Evolutionary conservation across 345 rosid species (phyloP), one percentile per base, ranked within the genome.

Genomic region (Euphorbia pulcherrima): DNA sequence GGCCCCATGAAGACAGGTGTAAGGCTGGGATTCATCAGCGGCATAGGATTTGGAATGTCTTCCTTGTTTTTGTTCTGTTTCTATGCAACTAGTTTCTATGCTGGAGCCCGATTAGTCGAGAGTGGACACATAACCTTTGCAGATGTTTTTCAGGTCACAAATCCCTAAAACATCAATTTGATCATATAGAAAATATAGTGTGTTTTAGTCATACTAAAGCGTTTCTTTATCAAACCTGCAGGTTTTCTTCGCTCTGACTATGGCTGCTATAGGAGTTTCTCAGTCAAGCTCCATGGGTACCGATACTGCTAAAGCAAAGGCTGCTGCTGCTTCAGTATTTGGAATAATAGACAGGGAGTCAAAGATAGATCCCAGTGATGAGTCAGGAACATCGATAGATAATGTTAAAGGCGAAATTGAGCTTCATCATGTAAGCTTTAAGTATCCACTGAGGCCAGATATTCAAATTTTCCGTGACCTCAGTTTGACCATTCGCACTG

Each of bases 311-410:
- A 80, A 77, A 65, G 82, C 79, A 1, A 75, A 65, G 69, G 67
- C 67, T 57, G 75, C 83, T 29, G 71, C 75, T 41, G 73, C 82
- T 64, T 83, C 86, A 5, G 74, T 83, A n/a, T 83, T 80, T 53
- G 71, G 68, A 50, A 70, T 80, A 37, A 71, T 83, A 46, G 82
- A 83, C 71, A 35, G 77, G 63, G 62, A 68, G 62, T 73, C 86
- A 13, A 73, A 58, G 28, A 77, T 75, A 13, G 80, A 80, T 26
- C 62, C 83, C 0, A 80, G 79, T 57, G 76, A 78, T 1, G 72
- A 78, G 26, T 73, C 74, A 0, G 82, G 83, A 54, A 59, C 74
- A 59, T 71, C 68, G 20, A 13, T 75, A n/a, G 80, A 72, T 33
- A 65, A 54, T 54, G 68, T 78, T 4, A 77, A 62, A 28, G 86